Conservation (phyloP, 2,329 filamentous ascomycete species). For the Cytospora paraplurivora region DNA sequence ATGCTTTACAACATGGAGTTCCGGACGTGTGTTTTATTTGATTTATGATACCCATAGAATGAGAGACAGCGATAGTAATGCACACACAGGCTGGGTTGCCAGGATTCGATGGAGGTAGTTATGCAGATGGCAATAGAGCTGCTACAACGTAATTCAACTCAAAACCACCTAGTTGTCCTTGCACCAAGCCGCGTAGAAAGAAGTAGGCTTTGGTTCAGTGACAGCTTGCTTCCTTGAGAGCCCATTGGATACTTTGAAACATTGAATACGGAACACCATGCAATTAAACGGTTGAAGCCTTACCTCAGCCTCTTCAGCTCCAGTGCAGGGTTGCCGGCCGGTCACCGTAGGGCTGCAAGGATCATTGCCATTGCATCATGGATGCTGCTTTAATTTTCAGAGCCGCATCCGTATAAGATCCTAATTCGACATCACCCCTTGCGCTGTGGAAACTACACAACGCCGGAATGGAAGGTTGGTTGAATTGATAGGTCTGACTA, state of each 20-base stretch:
- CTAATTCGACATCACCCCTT: neutral
- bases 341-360: conserved; percentile 27
- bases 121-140: too few relatives aligned
- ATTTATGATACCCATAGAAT: conserved; percentile 27
- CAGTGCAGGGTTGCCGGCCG: conserved; percentile 24
- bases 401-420: neutral
- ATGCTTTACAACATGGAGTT: conserved; percentile 5
- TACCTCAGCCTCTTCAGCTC: conserved; percentile 1
- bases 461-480: neutral
- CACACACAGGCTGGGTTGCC: too few relatives aligned
- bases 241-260: too few relatives aligned
- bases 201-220: neutral
- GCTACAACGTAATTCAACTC: too few relatives aligned
- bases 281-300: conserved; percentile 11
- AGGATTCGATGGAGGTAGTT: too few relatives aligned
- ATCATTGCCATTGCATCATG: conserved; percentile 25
- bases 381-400: conserved; percentile 22
- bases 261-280: neutral
- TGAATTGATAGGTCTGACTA: neutral
- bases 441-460: neutral
- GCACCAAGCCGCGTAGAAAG: neutral
- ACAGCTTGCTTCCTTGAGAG: neutral
- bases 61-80: conserved; percentile 1
- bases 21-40: neutral
- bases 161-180: neutral